Evolutionary conservation across 805 yeast genomes (phyloP).

Genomic region (Ogataea henricii): DNA sequence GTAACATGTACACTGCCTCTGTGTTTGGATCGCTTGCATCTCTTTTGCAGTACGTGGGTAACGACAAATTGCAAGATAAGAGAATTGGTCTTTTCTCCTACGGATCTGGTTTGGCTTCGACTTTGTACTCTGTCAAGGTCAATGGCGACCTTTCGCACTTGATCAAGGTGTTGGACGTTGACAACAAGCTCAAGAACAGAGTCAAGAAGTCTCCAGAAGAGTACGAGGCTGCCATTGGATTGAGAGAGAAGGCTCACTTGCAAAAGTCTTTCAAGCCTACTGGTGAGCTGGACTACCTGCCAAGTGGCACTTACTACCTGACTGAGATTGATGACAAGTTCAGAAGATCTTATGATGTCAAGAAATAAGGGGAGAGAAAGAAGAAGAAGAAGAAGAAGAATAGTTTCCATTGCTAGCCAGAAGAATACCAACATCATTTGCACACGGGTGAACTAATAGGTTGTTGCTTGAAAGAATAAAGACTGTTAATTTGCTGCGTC

Average conservation of each 20-base stretch:
- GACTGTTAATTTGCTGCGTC: background rate
- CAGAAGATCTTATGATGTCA: conserved; percentile 78
- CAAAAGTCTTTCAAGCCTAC: conserved; percentile 76
- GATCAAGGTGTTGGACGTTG: conserved; percentile 64
- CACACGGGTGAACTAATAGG: background rate
- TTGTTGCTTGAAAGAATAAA: background rate
- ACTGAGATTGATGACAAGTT: conserved; percentile 81
- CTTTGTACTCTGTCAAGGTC: conserved; percentile 78
- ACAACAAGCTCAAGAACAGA: conserved; percentile 68
- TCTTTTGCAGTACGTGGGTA: conserved; percentile 71
- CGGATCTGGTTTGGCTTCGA: conserved; percentile 97
- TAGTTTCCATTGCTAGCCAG: conserved; percentile 7
- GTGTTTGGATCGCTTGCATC: conserved; percentile 87
- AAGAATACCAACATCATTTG: background rate
- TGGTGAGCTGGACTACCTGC: conserved; percentile 74
- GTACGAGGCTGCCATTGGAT: conserved; percentile 76
- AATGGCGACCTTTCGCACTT: conserved; percentile 78
- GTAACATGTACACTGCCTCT: conserved; percentile 97
- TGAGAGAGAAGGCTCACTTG: conserved; percentile 89
- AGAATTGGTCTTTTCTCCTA: conserved; percentile 93
- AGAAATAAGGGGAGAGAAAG: no score
- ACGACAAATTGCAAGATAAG: conserved; percentile 73
- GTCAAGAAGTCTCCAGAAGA: conserved; percentile 67
- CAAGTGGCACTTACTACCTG: conserved; percentile 81
- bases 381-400: conserved; percentile 1